phyloP scores from a whole-genome alignment of 2,329 filamentous ascomycete genomes.

The Periconia sp. region DNA sequence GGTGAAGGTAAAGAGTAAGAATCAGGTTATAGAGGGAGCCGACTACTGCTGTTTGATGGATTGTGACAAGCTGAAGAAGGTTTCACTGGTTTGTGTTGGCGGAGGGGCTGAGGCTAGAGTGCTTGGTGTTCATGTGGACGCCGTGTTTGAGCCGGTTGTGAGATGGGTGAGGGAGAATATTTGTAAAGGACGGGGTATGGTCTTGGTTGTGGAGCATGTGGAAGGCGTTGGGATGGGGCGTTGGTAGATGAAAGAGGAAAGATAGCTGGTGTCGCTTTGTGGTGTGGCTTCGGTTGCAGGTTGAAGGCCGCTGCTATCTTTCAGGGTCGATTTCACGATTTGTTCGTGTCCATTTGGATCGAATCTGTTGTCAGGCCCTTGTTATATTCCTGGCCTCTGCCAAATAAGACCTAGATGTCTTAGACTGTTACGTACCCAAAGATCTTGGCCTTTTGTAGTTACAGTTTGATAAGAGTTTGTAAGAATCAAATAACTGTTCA shows the following conservation, averaged over 20 bases:
- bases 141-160: conserved; percentile 4
- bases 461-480: too few species aligned
- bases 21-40: conserved; percentile 2
- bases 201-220: neutral
- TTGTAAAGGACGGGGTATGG: neutral
- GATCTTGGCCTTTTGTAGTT: too few species aligned
- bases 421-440: too few species aligned
- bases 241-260: neutral
- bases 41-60: conserved; percentile 6
- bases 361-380: too few species aligned
- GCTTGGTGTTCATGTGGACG: neutral
- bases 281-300: too few species aligned
- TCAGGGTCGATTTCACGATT: too few species aligned
- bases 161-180: conserved; percentile 4
- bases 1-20: neutral
- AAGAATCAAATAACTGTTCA: too few species aligned
- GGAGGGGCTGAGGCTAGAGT: neutral
- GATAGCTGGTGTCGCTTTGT: too few species aligned
- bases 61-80: conserved; percentile 2
- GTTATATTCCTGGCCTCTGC: too few species aligned
- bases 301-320: too few species aligned
- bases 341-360: too few species aligned
- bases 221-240: neutral
- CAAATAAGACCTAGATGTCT: too few species aligned
- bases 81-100: conserved; percentile 1